Evolutionary conservation across 2,329 filamentous ascomycete species (phyloP).

Genomic region (Acrocalymma vagum): DNA sequence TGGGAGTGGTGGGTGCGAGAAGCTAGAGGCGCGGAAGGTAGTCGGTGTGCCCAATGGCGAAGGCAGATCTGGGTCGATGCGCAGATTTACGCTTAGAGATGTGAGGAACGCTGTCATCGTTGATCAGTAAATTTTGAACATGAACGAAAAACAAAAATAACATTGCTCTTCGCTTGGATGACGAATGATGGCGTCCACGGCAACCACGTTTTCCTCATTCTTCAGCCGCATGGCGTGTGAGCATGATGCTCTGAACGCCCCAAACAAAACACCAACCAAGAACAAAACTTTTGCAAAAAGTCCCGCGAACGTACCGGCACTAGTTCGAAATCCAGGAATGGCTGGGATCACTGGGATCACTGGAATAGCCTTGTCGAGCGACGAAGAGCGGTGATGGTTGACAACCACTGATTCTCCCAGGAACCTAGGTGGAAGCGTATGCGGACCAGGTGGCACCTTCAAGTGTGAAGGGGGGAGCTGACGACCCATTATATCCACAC

Average conservation of each 20-base stretch:
- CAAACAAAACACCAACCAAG: constrained; percentile 17
- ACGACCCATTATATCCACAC: constrained; percentile 33
- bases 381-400: constrained; percentile 44
- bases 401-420: constrained; percentile 38
- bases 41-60: constrained; percentile 73
- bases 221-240: too few relatives aligned
- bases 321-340: constrained; percentile 48
- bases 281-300: constrained; percentile 17
- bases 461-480: constrained; percentile 44
- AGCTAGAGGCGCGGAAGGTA: constrained; percentile 53
- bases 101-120: constrained; percentile 75
- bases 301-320: constrained; percentile 43
- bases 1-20: constrained; percentile 64
- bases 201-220: constrained; percentile 3
- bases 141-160: background rate
- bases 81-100: constrained; percentile 81
- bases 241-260: too few relatives aligned
- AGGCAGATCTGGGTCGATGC: constrained; percentile 67
- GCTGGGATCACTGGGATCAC: constrained; percentile 43
- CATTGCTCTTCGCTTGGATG: too few relatives aligned
- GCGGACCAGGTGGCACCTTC: constrained; percentile 39
- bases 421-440: constrained; percentile 39
- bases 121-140: constrained; percentile 28
- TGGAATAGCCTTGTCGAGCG: constrained; percentile 46
- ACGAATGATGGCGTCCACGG: constrained; percentile 10